Conservation (phyloP, 1,284 basidiomycete genomes). For the Macrocystidia cucumis region DNA sequence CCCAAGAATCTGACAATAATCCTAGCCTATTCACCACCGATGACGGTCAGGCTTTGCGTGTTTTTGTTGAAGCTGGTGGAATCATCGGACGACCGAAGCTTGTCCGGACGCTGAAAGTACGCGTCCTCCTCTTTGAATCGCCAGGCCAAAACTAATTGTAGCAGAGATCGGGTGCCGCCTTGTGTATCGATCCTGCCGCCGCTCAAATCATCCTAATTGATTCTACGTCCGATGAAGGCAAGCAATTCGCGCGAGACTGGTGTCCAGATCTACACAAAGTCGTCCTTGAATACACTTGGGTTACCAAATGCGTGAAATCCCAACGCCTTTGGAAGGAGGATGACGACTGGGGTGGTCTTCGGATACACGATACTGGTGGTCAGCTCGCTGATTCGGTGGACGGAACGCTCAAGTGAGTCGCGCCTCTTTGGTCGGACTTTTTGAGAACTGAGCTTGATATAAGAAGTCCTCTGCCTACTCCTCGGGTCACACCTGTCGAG, state of each 20-base stretch:
- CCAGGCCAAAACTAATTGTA: constrained; percentile 4
- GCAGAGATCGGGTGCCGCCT: constrained; percentile 45
- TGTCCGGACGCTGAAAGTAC: constrained; percentile 42
- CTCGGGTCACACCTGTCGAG: constrained; percentile 42
- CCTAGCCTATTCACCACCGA: constrained; percentile 19
- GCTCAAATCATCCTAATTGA: constrained; percentile 53
- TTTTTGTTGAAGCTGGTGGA: constrained; percentile 46
- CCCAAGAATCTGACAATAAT: neutral
- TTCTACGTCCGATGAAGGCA: constrained; percentile 38
- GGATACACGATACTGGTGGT: constrained; percentile 35
- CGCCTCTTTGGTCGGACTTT: constrained; percentile 1
- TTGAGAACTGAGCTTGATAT: constrained; percentile 15
- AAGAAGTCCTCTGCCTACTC: constrained; percentile 51
- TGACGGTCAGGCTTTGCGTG: constrained; percentile 17
- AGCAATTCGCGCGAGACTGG: constrained; percentile 49
- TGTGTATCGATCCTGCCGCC: constrained; percentile 36
- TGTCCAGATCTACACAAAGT: constrained; percentile 37
- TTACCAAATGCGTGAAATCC: constrained; percentile 28
- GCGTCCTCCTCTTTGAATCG: neutral
- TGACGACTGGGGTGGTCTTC: constrained; percentile 50
- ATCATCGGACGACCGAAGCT: constrained; percentile 41
- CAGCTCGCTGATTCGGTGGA: constrained; percentile 31
- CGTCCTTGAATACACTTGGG: constrained; percentile 40
- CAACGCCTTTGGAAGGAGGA: constrained; percentile 32
- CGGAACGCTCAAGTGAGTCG: constrained; percentile 13